Conservation (phyloP, 257 asterid genomes). For the Datura wrightii region DNA sequence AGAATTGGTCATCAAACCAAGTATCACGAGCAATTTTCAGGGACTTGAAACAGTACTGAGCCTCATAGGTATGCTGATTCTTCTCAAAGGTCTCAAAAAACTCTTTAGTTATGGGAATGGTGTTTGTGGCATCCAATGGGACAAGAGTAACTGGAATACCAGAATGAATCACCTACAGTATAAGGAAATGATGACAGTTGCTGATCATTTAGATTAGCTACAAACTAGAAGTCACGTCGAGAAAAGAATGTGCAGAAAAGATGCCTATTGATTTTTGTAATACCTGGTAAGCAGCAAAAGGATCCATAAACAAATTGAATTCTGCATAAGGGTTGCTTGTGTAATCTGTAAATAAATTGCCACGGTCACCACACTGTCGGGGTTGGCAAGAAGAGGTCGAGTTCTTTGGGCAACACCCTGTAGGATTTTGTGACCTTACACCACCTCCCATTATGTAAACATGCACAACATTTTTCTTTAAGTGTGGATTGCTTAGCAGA, state of each 20-base stretch:
- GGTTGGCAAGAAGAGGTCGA: constrained; percentile 61
- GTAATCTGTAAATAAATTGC: constrained; percentile 71
- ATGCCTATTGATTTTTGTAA: background rate
- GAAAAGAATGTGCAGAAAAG: background rate
- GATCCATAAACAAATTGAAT: constrained; percentile 82
- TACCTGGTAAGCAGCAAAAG: constrained; percentile 95
- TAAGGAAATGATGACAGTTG: background rate
- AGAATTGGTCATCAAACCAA: constrained; percentile 63
- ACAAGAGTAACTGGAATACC: constrained; percentile 83
- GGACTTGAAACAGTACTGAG: constrained; percentile 81
- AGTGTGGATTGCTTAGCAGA: constrained; percentile 72
- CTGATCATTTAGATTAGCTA: background rate
- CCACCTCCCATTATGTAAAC: constrained; percentile 90
- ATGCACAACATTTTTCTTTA: constrained; percentile 72
- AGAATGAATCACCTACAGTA: constrained; percentile 74
- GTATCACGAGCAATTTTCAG: constrained; percentile 79
- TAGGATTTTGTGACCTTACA: constrained; percentile 68
- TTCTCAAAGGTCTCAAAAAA: constrained; percentile 64
- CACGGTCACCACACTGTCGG: constrained; percentile 70
- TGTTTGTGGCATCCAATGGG: constrained; percentile 92
- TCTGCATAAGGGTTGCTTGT: constrained; percentile 83
- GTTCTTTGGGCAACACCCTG: constrained; percentile 72
- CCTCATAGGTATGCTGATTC: constrained; percentile 79
- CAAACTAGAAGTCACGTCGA: background rate
- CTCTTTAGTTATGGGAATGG: constrained; percentile 62